Conservation (phyloP, 2,329 filamentous ascomycete species). For the Aphanoascus verrucosus region DNA sequence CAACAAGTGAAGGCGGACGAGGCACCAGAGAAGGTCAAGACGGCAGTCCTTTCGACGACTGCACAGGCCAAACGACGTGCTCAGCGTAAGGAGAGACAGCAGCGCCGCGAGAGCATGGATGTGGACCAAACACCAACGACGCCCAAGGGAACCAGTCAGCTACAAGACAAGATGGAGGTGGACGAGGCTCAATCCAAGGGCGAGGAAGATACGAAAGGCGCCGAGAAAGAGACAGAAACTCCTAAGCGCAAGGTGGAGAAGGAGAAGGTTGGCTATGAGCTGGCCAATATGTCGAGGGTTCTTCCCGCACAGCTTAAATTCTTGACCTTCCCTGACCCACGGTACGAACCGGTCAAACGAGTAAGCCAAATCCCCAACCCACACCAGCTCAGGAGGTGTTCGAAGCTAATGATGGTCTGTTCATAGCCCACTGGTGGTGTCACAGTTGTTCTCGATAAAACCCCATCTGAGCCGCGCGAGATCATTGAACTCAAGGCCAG, state of each 20-base stretch:
- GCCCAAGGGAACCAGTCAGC: constrained; percentile 51
- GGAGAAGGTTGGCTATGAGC: constrained; percentile 91
- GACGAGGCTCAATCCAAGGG: constrained; percentile 48
- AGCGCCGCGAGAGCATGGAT: constrained; percentile 89
- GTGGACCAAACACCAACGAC: constrained; percentile 70
- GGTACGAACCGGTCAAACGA: constrained; percentile 90
- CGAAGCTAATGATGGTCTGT: constrained; percentile 28
- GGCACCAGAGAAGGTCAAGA: constrained; percentile 85
- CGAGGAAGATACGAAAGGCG: constrained; percentile 48
- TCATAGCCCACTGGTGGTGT: constrained; percentile 80
- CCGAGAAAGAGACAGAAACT: constrained; percentile 48
- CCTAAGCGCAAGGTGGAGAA: constrained; percentile 85
- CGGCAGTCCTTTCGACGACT: constrained; percentile 89
- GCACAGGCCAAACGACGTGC: constrained; percentile 92
- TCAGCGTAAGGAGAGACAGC: constrained; percentile 84
- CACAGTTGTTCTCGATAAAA: constrained; percentile 76
- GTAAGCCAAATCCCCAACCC: constrained; percentile 40
- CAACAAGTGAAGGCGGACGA: constrained; percentile 92
- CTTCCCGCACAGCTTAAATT: constrained; percentile 89
- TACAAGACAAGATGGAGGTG: constrained; percentile 76
- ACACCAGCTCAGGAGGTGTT: background rate
- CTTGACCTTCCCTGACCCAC: constrained; percentile 78
- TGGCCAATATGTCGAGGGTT: constrained; percentile 94
- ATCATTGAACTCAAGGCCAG: constrained; percentile 87
- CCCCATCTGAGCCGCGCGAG: constrained; percentile 64